These are phyloP conservation scores for Erysimum pusillum DNA, from an alignment of 441 rosid genomes.

Conservation along the genomic window DNA sequence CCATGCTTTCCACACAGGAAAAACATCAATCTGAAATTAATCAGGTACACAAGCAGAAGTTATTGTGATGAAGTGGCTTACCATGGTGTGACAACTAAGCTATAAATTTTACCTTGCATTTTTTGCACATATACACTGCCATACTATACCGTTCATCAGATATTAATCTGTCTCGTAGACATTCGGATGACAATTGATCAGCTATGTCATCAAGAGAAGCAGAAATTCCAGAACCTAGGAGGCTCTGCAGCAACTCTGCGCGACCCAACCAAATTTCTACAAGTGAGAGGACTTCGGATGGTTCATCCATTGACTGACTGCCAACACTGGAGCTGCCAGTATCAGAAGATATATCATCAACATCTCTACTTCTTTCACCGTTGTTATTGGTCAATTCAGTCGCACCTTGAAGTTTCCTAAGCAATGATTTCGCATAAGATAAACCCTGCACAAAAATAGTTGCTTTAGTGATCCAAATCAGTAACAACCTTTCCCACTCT, in stretches of 20 bases:
- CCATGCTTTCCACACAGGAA: conserved; percentile 99
- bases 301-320: conserved; percentile 85
- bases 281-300: conserved; percentile 75
- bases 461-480: conserved; percentile 22
- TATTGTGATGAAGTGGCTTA: conserved; percentile 31
- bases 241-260: conserved; percentile 98
- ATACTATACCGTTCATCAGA: conserved; percentile 95
- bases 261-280: conserved; percentile 91
- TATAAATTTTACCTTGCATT: conserved; percentile 87
- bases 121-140: conserved; percentile 98
- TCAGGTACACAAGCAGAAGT: conserved; percentile 35
- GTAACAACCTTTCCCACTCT: conserved; percentile 15
- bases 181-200: conserved; percentile 85
- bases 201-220: conserved; percentile 97
- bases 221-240: conserved; percentile 96
- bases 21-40: conserved; percentile 84
- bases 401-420: conserved; percentile 81
- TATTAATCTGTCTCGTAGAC: conserved; percentile 87
- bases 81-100: conserved; percentile 33
- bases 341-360: conserved; percentile 92
- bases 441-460: conserved; percentile 70
- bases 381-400: conserved; percentile 60
- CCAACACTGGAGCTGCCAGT: conserved; percentile 94
- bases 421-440: conserved; percentile 81
- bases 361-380: conserved; percentile 80